Evolutionary conservation across 352 stramenopile genomes (phyloP).

Genomic region (Pythium sp.): DNA sequence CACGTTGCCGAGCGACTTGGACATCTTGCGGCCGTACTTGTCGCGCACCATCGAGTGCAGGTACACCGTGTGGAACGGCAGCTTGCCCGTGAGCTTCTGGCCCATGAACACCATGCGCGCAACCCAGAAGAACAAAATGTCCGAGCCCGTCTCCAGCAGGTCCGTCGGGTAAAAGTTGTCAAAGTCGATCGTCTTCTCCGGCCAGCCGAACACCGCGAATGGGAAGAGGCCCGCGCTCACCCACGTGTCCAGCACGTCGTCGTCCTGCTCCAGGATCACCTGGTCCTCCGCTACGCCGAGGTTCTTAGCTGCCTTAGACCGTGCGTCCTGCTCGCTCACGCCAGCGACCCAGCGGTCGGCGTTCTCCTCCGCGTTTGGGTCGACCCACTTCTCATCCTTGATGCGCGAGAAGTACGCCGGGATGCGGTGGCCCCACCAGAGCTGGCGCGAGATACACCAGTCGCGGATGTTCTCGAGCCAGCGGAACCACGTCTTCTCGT

Average conservation of each 20-base stretch:
- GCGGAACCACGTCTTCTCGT: slow-evolving; percentile 96
- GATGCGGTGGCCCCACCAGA: slow-evolving; percentile 99
- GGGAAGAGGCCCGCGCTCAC: slow-evolving; percentile 98
- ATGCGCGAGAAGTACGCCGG: slow-evolving; percentile 97
- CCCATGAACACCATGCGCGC: slow-evolving; percentile 96
- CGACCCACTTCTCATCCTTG: slow-evolving; percentile 67
- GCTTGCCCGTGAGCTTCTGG: slow-evolving; percentile 95
- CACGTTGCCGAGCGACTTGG: slow-evolving; percentile 99
- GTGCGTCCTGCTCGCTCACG: slow-evolving; percentile 84
- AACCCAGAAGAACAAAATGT: slow-evolving; percentile 99
- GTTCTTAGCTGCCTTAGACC: slow-evolving; percentile 77
- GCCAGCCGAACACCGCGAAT: slow-evolving; percentile 85
- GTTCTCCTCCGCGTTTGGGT: slow-evolving; percentile 67
- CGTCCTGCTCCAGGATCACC: slow-evolving; percentile 94
- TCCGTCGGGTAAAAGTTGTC: slow-evolving; percentile 95
- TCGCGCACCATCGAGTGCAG: slow-evolving; percentile 98
- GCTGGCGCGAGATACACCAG: slow-evolving; percentile 99
- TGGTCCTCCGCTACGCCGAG: slow-evolving; percentile 53
- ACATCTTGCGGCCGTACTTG: slow-evolving; percentile 99
- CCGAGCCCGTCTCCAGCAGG: slow-evolving; percentile 98
- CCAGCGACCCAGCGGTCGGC: slow-evolving; percentile 73
- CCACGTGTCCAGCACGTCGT: slow-evolving; percentile 99
- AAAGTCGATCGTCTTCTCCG: slow-evolving; percentile 61
- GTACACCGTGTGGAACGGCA: slow-evolving; percentile 97
- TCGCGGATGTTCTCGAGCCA: slow-evolving; percentile 99